These are phyloP conservation scores for Microdochium trichocladiopsis DNA, from an alignment of 2,329 filamentous ascomycete species.

Conservation along the genomic window DNA sequence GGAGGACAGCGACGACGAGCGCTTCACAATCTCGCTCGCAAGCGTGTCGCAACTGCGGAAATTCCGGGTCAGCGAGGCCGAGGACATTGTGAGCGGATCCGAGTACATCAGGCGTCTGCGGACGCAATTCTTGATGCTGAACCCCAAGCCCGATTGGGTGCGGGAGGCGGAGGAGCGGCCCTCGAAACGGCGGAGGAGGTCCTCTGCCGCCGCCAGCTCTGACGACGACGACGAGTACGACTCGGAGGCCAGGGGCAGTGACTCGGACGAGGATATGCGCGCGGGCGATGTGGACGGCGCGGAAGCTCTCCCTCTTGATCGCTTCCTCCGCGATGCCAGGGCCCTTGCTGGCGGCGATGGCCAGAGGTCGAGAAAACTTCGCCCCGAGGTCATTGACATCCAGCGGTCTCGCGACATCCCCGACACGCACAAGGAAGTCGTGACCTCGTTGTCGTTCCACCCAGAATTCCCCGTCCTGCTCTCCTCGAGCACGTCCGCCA, in stretches of 20 bases:
- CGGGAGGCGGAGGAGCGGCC: constrained; percentile 41
- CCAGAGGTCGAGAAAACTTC: constrained; percentile 62
- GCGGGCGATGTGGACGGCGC: constrained; percentile 36
- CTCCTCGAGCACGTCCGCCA: constrained; percentile 78
- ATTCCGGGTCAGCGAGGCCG: constrained; percentile 69
- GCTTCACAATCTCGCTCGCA: constrained; percentile 75
- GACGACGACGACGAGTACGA: too few species aligned
- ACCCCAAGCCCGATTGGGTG: constrained; percentile 56
- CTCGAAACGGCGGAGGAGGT: constrained; percentile 41
- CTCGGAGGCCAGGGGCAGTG: constrained; percentile 8
- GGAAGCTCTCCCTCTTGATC: constrained; percentile 71
- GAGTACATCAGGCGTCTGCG: constrained; percentile 80
- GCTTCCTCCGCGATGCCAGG: constrained; percentile 68
- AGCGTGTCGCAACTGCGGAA: constrained; percentile 72
- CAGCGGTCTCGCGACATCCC: constrained; percentile 83
- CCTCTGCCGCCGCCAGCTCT: constrained; percentile 35
- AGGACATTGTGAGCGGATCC: constrained; percentile 79
- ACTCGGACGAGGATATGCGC: constrained; percentile 13
- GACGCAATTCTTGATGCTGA: constrained; percentile 61
- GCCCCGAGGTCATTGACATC: constrained; percentile 84
- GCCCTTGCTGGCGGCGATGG: constrained; percentile 51
- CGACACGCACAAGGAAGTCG: constrained; percentile 67
- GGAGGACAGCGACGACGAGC: constrained; percentile 95
- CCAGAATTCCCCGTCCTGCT: constrained; percentile 81
- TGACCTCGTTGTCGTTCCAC: constrained; percentile 84